phyloP scores from a whole-genome alignment of 2,329 filamentous ascomycete species.

The Myriosclerotinia duriaeana region DNA sequence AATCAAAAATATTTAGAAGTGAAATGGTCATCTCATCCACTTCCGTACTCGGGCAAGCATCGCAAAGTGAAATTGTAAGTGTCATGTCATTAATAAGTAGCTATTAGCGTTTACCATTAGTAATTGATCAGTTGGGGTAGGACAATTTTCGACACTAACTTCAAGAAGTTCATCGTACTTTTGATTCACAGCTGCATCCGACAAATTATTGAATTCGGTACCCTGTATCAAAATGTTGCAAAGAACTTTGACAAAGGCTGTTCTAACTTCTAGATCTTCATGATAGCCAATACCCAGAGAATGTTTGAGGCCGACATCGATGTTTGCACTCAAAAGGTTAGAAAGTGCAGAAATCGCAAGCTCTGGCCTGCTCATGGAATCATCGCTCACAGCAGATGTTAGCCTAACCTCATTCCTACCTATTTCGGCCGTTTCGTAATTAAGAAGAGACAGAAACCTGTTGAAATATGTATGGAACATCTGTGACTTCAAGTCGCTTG shows the following conservation, averaged over 20 bases:
- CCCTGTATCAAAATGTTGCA: constrained; percentile 71
- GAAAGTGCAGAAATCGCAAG: constrained; percentile 67
- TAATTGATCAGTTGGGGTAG: constrained; percentile 15
- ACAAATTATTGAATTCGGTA: constrained; percentile 68
- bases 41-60: constrained; percentile 65
- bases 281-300: constrained; percentile 70
- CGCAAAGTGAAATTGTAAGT: constrained; percentile 62
- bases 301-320: constrained; percentile 69
- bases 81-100: constrained; percentile 62
- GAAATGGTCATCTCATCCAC: constrained; percentile 69
- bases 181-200: constrained; percentile 65
- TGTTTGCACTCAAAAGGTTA: constrained; percentile 68
- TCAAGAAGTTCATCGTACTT: constrained; percentile 67
- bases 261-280: constrained; percentile 67
- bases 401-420: constrained; percentile 46
- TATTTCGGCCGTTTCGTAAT: constrained; percentile 53
- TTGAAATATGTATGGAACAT: constrained; percentile 74
- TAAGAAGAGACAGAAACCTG: constrained; percentile 64
- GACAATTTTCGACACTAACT: constrained; percentile 41
- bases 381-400: constrained; percentile 50
- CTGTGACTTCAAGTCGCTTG: constrained; percentile 66
- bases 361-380: constrained; percentile 56
- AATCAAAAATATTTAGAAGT: constrained; percentile 68
- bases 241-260: constrained; percentile 67
- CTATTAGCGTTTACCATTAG: constrained; percentile 40